Base-by-base conservation (phyloP, 352 stramenopile species). In the Plasmopara viticola region DNA sequence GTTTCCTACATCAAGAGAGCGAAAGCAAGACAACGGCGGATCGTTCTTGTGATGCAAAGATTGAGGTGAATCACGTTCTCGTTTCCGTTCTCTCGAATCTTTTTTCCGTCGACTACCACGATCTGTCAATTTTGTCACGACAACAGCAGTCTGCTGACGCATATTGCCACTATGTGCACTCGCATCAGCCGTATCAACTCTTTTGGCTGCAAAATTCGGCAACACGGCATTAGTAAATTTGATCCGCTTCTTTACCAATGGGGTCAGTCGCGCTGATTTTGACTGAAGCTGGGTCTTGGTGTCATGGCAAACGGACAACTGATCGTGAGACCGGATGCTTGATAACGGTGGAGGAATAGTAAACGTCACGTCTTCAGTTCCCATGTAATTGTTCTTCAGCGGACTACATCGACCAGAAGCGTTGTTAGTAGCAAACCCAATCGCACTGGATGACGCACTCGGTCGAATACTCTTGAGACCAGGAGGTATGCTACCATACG, bases 291-390 rank as follows among this genome's bases (percentile, higher is more conserved):
- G 69, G 66, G 64, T 58, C 40, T 75, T 79, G 14, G 34, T 55
- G 9, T 46, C 58, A 31, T 47, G 29, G 2, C 57, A 59, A 18
- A 43, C 45, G 40, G 40, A 56, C 42, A 25, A 53, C 51, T 65
- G 53, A 30, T 62, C 64, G 33, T 58, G 33, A 14, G 60, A 61
- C 7, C 64, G 60, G 31, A 54, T 46, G 50, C 25, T 70, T 17
- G 72, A 79, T 2, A 83, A 53, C 8, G 74, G 74, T 0, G 65
- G 64, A 25, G 74, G 74, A 31, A 81, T 73, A 54, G 53, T 51
- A 25, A 25, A 25, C 20, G 20, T 25, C 20, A 25, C 20, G 20
- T 25, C 20, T 25, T 25, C 20, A 25, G 20, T 25, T 25, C 20
- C 20, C 1, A 25, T 25, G 20, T 25, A 25, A 25, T 25, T 25